Conservation (phyloP, 345 rosid species). For the Hibiscus trionum region DNA sequence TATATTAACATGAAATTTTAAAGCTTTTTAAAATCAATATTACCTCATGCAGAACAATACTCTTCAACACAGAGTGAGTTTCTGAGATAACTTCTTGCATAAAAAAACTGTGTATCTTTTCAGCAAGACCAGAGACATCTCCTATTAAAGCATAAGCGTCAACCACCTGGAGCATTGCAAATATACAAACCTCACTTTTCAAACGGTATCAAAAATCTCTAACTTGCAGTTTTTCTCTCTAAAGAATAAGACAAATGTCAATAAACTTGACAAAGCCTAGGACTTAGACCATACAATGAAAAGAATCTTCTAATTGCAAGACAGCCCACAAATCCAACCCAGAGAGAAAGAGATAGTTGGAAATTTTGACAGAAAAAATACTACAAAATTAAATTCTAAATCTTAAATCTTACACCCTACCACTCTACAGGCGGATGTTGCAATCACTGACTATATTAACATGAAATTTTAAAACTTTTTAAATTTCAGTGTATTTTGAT, state of each 20-base stretch:
- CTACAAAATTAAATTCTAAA: too few relatives aligned
- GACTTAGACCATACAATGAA: not conserved
- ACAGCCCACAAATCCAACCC: not conserved
- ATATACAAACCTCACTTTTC: constrained; percentile 13
- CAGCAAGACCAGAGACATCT: constrained; percentile 94
- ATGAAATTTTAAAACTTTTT: too few relatives aligned
- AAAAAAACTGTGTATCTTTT: constrained; percentile 93
- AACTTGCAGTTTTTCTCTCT: not conserved
- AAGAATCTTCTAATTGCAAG: not conserved
- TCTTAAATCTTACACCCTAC: too few relatives aligned
- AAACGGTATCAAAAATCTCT: too few relatives aligned
- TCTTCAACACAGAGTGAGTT: constrained; percentile 72
- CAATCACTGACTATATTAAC: too few relatives aligned
- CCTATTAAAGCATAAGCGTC: constrained; percentile 99
- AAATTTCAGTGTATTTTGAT: too few relatives aligned
- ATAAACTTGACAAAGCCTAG: not conserved
- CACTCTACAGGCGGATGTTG: too few relatives aligned
- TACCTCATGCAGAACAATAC: constrained; percentile 72
- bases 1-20: too few relatives aligned
- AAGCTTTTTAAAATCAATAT: constrained; percentile 1
- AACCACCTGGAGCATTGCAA: constrained; percentile 54
- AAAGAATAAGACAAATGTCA: not conserved
- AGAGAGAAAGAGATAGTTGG: not conserved
- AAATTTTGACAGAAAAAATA: not conserved
- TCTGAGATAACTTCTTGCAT: constrained; percentile 97